Evolutionary conservation across 306 rosid genomes (phyloP), one percentile per base, ranked within the genome.

Genomic region (Parietaria judaica): DNA sequence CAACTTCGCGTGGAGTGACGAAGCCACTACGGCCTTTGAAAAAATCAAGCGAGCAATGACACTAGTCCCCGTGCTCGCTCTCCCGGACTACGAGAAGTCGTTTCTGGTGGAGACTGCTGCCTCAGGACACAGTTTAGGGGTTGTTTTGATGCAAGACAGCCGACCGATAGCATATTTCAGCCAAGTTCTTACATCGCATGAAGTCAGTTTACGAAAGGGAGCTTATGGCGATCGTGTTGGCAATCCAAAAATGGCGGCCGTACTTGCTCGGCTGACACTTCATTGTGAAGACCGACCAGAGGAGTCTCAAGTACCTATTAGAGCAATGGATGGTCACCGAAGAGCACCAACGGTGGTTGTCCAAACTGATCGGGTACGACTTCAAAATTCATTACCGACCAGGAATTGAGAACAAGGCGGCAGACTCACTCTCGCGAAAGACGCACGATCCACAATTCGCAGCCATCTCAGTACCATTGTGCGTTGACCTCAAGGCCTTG

Each of bases 121-220:
- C 3, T 49, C 14, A n/a, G n/a, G n/a, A n/a, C n/a, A n/a, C n/a
- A n/a, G n/a, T n/a, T n/a, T n/a, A n/a, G n/a, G n/a, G n/a, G 52
- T 3, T 7, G 12, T 7, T 0, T 11, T 56, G 1, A 34, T 56
- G 61, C 61, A 56, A 56, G 44, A 56, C 2, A 3, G 3, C 2
- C 10, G 60, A 38, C 44, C 45, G 6, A 11, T 57, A 4, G 61
- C 61, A 1, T 57, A 35, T 11, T 35, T 34, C 10, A 57, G 46
- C n/a, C 61, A 57, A 1, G 17, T 10, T 6, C 12, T 57, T 3
- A 1, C 43, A 1, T 6, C 46, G 14, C 5, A 13, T 5, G 16
- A 35, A 46, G n/a, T 63, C 56, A 7, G 9, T 48, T 5, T 48
- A 63, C 36, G 66, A 63, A 43, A 8, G 5, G 52, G 55, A 63